These are phyloP conservation scores for Penicillium turbatum DNA, from an alignment of 495 filamentous ascomycete species.

Conservation along the genomic window DNA sequence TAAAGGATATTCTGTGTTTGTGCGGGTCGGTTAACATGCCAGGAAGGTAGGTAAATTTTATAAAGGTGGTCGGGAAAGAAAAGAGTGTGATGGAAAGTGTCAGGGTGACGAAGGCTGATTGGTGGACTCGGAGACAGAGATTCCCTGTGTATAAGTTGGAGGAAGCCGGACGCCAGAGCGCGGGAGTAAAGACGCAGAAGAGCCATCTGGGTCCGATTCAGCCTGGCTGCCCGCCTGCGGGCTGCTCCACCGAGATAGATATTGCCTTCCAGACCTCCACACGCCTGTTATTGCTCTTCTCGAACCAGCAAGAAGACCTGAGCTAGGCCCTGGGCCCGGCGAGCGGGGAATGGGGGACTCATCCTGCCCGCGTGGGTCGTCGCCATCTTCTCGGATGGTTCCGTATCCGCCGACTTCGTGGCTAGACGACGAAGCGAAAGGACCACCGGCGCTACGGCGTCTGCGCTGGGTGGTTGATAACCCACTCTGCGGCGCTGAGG, in stretches of 20 bases:
- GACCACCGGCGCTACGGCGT: constrained; percentile 8
- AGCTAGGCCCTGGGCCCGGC: not conserved
- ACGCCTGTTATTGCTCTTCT: constrained; percentile 26
- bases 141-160: not conserved
- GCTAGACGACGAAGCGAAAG: not conserved
- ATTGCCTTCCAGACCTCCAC: constrained; percentile 30
- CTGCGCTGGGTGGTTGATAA: constrained; percentile 21
- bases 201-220: constrained; percentile 3
- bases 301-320: constrained; percentile 31
- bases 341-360: not conserved
- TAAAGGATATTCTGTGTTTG: too few species aligned
- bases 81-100: not conserved
- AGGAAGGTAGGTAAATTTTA: too few species aligned
- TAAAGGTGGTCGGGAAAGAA: not conserved
- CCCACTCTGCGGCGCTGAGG: constrained; percentile 27
- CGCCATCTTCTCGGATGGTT: constrained; percentile 23
- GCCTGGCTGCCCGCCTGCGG: constrained; percentile 16
- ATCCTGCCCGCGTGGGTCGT: not conserved
- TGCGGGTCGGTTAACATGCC: too few species aligned
- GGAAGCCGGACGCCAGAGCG: constrained; percentile 5
- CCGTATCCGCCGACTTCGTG: constrained; percentile 24
- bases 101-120: constrained; percentile 5
- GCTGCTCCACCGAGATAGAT: constrained; percentile 26
- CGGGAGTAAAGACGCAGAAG: constrained; percentile 20
- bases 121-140: not conserved